A percentile compares a stretch with the other conserved stretches of the same genome.
Conservation (phyloP, 2,329 filamentous ascomycete genomes). For the Metarhizium brunneum region DNA sequence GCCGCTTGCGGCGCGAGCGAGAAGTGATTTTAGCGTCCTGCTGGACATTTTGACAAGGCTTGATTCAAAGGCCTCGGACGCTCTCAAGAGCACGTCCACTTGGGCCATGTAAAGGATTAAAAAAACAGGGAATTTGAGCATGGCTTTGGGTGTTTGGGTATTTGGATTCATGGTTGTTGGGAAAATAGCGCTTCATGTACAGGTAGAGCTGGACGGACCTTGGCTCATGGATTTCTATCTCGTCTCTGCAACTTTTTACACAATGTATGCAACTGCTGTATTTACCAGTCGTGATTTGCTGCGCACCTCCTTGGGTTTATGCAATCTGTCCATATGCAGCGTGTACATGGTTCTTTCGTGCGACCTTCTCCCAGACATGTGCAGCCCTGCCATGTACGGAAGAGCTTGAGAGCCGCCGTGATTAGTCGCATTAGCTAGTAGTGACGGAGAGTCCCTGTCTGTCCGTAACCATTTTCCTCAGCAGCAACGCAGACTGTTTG, state of each 20-base stretch:
- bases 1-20: conserved; percentile 26
- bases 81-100: conserved; percentile 22
- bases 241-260: background rate
- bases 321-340: no score
- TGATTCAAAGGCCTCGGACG: conserved; percentile 33
- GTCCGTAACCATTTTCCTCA: conserved; percentile 18
- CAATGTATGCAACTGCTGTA: no score
- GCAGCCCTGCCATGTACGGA: no score
- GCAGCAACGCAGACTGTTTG: conserved; percentile 23
- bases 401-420: no score
- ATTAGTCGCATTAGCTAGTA: no score
- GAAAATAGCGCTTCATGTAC: background rate
- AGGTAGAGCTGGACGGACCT: background rate
- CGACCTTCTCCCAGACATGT: no score
- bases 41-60: conserved; percentile 30
- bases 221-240: background rate
- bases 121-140: background rate
- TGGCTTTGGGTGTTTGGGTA: background rate
- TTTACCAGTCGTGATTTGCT: no score
- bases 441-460: conserved; percentile 5
- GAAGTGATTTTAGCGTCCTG: conserved; percentile 28
- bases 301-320: no score
- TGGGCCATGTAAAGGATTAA: conserved; percentile 4
- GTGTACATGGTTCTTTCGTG: no score
- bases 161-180: background rate